phyloP scores from a whole-genome alignment of 2,329 filamentous ascomycete genomes.

The Dothiorella sarmentorum region DNA sequence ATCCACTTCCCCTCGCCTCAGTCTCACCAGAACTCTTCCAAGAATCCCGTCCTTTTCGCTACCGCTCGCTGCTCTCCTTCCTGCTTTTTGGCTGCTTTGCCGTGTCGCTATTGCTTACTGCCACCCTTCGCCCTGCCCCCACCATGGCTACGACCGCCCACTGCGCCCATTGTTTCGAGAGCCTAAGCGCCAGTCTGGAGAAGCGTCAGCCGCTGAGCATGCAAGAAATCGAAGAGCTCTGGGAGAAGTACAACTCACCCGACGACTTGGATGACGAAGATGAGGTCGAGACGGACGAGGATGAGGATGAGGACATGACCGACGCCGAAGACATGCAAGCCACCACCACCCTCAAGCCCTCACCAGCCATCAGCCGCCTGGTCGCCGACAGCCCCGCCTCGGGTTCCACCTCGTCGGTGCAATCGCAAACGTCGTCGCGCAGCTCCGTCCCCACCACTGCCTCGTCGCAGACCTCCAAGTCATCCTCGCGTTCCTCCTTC shows the following conservation, averaged over 20 bases:
- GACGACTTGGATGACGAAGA: constrained; percentile 25
- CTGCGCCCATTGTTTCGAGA: constrained; percentile 92
- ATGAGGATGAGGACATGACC: constrained; percentile 31
- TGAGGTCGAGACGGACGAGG: constrained; percentile 35
- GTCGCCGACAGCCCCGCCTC: constrained; percentile 42
- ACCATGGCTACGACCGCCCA: constrained; percentile 80
- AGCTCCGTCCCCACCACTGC: constrained; percentile 39
- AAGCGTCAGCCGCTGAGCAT: constrained; percentile 65
- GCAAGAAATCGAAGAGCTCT: constrained; percentile 66
- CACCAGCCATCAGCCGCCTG: constrained; percentile 45
- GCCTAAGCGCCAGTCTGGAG: constrained; percentile 71
- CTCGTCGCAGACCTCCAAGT: constrained; percentile 46
- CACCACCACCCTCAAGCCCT: constrained; percentile 28
- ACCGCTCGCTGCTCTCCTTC: not conserved
- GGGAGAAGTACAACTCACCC: constrained; percentile 50
- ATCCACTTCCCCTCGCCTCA: not conserved
- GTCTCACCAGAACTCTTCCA: not conserved
- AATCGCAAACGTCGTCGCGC: constrained; percentile 6
- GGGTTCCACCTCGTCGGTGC: constrained; percentile 47
- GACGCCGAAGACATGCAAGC: constrained; percentile 22
- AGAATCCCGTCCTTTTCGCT: not conserved
- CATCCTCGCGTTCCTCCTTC: constrained; percentile 30
- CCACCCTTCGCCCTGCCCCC: not conserved
- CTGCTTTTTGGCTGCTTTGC: not conserved
- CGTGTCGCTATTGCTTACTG: not conserved